Conservation (phyloP, 116 monocot species). For the Posidonia oceanica region DNA sequence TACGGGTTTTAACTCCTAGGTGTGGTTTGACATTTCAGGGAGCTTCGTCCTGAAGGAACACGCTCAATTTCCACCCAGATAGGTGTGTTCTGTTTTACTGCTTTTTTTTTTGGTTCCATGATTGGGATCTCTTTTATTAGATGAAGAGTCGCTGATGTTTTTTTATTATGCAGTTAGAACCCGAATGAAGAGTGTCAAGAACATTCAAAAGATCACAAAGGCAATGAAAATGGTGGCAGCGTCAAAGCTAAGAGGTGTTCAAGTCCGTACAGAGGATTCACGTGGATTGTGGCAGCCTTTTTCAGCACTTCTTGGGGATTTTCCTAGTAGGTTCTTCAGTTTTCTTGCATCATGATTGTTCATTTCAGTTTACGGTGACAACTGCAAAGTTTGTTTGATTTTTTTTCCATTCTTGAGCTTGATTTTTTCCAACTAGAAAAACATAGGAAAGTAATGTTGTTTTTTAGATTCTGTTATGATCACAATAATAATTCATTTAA, state of each 20-base stretch:
- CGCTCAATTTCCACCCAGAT: conserved; percentile 70
- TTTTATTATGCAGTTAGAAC: conserved; percentile 56
- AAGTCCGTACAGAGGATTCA: conserved; percentile 80
- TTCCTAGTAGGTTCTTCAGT: conserved; percentile 42
- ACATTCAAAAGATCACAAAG: conserved; percentile 95
- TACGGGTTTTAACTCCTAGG: background rate
- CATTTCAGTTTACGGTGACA: too few species aligned
- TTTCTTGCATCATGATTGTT: background rate
- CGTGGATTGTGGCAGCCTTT: conserved; percentile 92
- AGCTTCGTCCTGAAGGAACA: conserved; percentile 30
- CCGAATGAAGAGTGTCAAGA: conserved; percentile 94
- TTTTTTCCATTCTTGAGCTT: too few species aligned
- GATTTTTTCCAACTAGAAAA: too few species aligned
- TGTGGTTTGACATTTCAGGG: conserved; percentile 24
- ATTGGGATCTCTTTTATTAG: background rate
- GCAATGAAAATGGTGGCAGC: conserved; percentile 99
- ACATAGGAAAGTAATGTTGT: too few species aligned
- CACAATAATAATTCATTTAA: too few species aligned
- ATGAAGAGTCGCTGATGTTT: background rate
- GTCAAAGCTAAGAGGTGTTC: conserved; percentile 79
- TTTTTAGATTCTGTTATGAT: too few species aligned
- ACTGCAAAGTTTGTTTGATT: too few species aligned
- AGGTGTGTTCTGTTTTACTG: conserved; percentile 22
- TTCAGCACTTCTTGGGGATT: conserved; percentile 86
- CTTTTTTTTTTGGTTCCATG: background rate